Percentiles rank a stretch among this genome's conserved stretches.
Conservation (phyloP, 257 asterid genomes). For the Fraxinus pennsylvanica region DNA sequence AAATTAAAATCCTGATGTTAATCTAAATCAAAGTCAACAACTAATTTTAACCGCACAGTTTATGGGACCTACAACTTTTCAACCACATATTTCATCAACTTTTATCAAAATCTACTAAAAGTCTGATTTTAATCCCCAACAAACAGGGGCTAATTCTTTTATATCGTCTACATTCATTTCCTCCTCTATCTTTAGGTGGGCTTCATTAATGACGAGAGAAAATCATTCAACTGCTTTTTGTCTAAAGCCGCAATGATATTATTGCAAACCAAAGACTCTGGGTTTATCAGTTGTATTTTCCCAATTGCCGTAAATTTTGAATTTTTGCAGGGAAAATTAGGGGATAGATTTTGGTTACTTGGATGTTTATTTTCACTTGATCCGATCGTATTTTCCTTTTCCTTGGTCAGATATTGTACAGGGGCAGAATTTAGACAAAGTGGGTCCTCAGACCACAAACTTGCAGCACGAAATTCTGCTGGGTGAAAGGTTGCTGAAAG, state of each 20-base stretch:
- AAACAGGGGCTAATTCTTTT: neutral
- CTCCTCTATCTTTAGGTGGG: neutral
- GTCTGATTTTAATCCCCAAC: too few species aligned
- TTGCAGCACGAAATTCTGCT: slow-evolving; percentile 69
- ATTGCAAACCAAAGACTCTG: neutral
- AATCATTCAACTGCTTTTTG: neutral
- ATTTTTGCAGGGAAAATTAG: neutral
- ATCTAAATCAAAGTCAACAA: too few species aligned
- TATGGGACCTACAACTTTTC: too few species aligned
- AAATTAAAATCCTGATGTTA: too few species aligned
- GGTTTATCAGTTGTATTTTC: neutral
- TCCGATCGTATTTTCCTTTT: slow-evolving; percentile 20
- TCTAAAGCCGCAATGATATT: neutral
- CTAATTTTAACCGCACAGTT: too few species aligned
- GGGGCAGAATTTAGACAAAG: slow-evolving; percentile 33
- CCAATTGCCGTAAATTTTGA: neutral
- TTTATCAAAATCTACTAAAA: too few species aligned
- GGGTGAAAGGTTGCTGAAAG: slow-evolving; percentile 43
- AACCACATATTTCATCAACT: too few species aligned
- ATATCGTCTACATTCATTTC: neutral
- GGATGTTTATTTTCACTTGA: neutral
- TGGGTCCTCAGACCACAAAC: slow-evolving; percentile 30
- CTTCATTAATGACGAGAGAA: neutral
- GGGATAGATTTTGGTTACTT: slow-evolving; percentile 1
- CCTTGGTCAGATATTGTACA: slow-evolving; percentile 41